Evolutionary conservation across 495 filamentous ascomycete species (phyloP).

Genomic region (Cryomyces minteri): DNA sequence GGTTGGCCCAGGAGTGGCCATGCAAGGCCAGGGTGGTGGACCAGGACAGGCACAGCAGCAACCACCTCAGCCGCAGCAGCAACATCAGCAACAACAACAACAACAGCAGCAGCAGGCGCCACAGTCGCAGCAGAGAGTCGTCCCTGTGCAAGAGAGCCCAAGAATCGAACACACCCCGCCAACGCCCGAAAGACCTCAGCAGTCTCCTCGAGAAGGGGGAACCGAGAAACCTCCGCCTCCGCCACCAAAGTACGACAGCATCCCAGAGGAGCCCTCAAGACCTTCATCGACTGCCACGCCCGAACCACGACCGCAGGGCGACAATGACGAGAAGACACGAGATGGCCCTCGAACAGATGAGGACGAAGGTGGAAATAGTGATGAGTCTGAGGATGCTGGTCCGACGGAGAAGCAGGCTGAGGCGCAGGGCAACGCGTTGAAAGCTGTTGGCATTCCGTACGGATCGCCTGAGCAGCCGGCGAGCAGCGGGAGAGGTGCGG

Average conservation of each 20-base stretch:
- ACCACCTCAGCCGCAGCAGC: slow-evolving; percentile 3
- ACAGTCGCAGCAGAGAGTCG: not conserved
- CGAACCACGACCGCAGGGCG: slow-evolving; percentile 7
- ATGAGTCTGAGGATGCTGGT: not conserved
- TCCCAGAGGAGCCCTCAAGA: slow-evolving; percentile 6
- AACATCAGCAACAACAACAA: not conserved
- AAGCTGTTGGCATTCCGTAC: no score
- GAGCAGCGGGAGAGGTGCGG: no score
- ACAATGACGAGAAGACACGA: slow-evolving; percentile 13
- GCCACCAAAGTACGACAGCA: slow-evolving; percentile 2
- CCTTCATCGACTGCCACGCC: slow-evolving; percentile 3
- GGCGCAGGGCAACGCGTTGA: no score
- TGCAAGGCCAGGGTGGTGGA: slow-evolving; percentile 3
- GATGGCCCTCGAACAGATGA: slow-evolving; percentile 3
- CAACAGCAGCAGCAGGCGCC: no score
- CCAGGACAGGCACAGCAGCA: slow-evolving; percentile 5
- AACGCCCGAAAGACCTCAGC: slow-evolving; percentile 15
- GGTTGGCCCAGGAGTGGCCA: slow-evolving; percentile 26
- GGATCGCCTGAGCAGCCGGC: no score
- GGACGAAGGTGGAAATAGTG: slow-evolving; percentile 4
- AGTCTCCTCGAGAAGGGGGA: no score
- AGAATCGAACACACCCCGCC: slow-evolving; percentile 26
- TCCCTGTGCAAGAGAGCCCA: slow-evolving; percentile 12
- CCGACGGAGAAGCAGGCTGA: not conserved
- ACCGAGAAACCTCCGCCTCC: no score